Evolutionary conservation across 345 rosid species (phyloP).

Genomic region (Eucalyptus erythrocorys): DNA sequence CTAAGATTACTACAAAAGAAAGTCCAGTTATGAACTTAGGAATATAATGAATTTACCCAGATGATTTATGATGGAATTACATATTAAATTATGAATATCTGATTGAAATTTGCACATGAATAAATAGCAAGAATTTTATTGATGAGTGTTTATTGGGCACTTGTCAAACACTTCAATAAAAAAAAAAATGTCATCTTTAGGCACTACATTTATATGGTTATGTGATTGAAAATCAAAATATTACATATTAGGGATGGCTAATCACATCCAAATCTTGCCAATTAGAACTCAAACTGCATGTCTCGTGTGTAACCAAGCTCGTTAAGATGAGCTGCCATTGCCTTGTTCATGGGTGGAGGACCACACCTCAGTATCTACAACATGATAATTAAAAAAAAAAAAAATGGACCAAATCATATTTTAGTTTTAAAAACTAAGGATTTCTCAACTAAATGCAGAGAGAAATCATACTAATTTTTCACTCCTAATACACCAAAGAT

Average conservation of each 20-base stretch:
- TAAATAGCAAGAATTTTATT: too few relatives aligned
- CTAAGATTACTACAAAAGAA: too few relatives aligned
- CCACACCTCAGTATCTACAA: conserved; percentile 36
- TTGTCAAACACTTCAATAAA: neutral
- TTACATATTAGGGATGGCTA: neutral
- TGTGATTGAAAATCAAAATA: neutral
- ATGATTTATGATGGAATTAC: neutral
- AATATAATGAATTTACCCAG: accelerated
- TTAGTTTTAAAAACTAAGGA: neutral
- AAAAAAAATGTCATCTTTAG: neutral
- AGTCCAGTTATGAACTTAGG: too few relatives aligned
- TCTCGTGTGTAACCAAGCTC: conserved; percentile 21
- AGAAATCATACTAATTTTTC: neutral
- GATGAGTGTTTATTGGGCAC: too few relatives aligned
- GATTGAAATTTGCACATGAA: too few relatives aligned
- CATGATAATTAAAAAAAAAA: neutral
- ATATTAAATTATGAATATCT: too few relatives aligned
- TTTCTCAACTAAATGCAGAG: neutral
- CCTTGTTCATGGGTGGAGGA: conserved; percentile 36
- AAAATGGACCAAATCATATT: neutral
- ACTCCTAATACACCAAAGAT: neutral
- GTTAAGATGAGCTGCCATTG: conserved; percentile 23
- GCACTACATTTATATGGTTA: neutral
- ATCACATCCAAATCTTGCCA: neutral
- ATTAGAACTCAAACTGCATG: conserved; percentile 42